Conservation (phyloP, 2,329 filamentous ascomycete genomes). For the Epichloe amarillans region DNA sequence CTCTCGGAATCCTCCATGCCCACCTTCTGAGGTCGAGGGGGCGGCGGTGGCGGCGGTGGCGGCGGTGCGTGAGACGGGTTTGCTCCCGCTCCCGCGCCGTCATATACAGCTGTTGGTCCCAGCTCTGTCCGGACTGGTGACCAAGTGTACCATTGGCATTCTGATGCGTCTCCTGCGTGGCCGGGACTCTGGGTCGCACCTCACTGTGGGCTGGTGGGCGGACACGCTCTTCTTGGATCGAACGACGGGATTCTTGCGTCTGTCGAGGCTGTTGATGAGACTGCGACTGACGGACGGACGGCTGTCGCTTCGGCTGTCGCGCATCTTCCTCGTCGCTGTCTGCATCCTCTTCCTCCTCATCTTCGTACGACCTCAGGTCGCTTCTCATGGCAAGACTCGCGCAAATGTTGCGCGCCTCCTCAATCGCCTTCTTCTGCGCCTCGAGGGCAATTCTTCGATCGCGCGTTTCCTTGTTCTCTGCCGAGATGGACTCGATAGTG, state of each 20-base stretch:
- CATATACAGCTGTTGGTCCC: slow-evolving; percentile 6
- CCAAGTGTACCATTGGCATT: slow-evolving; percentile 10
- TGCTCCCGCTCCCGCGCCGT: slow-evolving; percentile 17
- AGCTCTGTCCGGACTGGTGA: slow-evolving; percentile 9
- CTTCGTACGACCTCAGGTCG: slow-evolving; percentile 29
- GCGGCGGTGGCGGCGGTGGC: slow-evolving; percentile 22
- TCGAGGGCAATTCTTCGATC: slow-evolving; percentile 34
- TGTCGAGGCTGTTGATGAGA: slow-evolving; percentile 6
- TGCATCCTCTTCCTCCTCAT: slow-evolving; percentile 21
- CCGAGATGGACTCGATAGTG: slow-evolving; percentile 35
- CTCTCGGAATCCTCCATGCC: slow-evolving; percentile 21
- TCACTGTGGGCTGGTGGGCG: neutral
- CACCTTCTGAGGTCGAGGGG: slow-evolving; percentile 24
- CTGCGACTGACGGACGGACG: slow-evolving; percentile 2
- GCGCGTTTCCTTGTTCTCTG: slow-evolving; percentile 39
- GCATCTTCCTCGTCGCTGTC: slow-evolving; percentile 18
- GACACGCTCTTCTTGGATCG: slow-evolving; percentile 3
- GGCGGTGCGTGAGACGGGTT: slow-evolving; percentile 17
- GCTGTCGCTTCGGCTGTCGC: slow-evolving; percentile 2
- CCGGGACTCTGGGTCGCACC: slow-evolving; percentile 10
- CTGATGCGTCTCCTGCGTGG: slow-evolving; percentile 11
- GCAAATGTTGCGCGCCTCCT: slow-evolving; percentile 36
- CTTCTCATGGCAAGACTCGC: slow-evolving; percentile 38
- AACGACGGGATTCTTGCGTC: slow-evolving; percentile 1
- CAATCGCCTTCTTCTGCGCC: slow-evolving; percentile 34